phyloP scores from a whole-genome alignment of 2,329 filamentous ascomycete genomes.

The Colletotrichum cordylinicola region DNA sequence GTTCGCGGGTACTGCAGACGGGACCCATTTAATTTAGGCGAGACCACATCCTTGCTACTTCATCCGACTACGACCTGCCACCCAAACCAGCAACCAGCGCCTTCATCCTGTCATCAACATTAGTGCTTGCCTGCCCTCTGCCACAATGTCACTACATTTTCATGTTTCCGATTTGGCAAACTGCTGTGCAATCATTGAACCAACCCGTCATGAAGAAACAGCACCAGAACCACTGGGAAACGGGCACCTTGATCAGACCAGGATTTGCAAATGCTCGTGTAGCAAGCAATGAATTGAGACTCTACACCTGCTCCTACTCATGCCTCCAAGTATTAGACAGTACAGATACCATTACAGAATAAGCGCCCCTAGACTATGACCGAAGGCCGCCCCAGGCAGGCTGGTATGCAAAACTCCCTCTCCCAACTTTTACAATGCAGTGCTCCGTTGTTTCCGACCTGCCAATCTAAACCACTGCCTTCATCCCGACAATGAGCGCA shows the following conservation, averaged over 20 bases:
- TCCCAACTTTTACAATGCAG: not conserved
- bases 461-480: constrained; percentile 10
- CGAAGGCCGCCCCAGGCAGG: not conserved
- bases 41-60: not conserved
- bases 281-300: not conserved
- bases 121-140: not conserved
- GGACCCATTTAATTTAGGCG: constrained; percentile 8
- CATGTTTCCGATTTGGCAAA: not conserved
- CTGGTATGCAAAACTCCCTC: constrained; percentile 10
- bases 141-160: not conserved
- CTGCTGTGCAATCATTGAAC: not conserved
- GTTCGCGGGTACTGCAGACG: not conserved
- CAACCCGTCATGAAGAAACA: not conserved
- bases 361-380: not conserved
- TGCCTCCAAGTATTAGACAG: not conserved
- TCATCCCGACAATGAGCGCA: not conserved
- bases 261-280: not conserved
- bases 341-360: not conserved
- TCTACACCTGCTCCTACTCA: not conserved
- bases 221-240: not conserved
- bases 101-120: not conserved
- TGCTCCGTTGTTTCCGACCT: not conserved
- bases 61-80: not conserved
- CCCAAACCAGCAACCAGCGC: not conserved
- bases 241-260: not conserved